Evolutionary conservation across 1,284 basidiomycete genomes (phyloP), one percentile per base, ranked within the genome.

Genomic region (Flammula alnicola): DNA sequence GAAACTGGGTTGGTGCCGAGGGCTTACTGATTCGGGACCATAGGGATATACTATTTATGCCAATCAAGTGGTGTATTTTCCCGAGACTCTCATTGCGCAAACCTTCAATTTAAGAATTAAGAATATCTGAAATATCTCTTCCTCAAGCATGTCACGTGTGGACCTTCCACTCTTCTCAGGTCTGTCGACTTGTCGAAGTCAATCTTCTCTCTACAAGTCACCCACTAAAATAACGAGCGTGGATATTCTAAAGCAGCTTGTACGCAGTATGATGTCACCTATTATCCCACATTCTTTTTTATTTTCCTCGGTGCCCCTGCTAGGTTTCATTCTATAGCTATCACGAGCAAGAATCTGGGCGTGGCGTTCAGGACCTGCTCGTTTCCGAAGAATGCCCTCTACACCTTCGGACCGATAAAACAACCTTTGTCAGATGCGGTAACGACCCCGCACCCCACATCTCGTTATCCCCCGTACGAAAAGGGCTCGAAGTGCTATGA

Each of bases 381-480:
- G 17, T 4, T 16, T 10, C 20, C 29, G 20, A 31, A 14, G 17
- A 8, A 22, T n/a, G n/a, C 19, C 10, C 10, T 6, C 30, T 9
- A 16, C 14, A 33, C 10, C 23, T 33, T 19, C 42, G 30, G 32
- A 23, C 11, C 19, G 5, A 23, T 22, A 14, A 40, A 27, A 35
- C 22, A 23, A 32, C 16, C 22, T 46, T 39, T 16, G 12, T 16
- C 27, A 14, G 12, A 38, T 41, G 16, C 29, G 5, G 19, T 26
- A 32, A 36, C 39, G 22, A 41, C 42, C 48, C 43, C 43, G 32
- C 32, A 51, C 49, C 44, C 49, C 49, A 38, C 49, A 42, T 29
- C 27, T 35, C 43, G 17, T 16, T 9, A 25, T 35, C 26, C 19
- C 32, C 30, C 19, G 17, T 14, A 17, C 14, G 33, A 38, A 31